Evolutionary conservation across 805 yeast species (phyloP), one percentile per base, ranked within the genome.

Genomic region (Yamadazyma insecticola): DNA sequence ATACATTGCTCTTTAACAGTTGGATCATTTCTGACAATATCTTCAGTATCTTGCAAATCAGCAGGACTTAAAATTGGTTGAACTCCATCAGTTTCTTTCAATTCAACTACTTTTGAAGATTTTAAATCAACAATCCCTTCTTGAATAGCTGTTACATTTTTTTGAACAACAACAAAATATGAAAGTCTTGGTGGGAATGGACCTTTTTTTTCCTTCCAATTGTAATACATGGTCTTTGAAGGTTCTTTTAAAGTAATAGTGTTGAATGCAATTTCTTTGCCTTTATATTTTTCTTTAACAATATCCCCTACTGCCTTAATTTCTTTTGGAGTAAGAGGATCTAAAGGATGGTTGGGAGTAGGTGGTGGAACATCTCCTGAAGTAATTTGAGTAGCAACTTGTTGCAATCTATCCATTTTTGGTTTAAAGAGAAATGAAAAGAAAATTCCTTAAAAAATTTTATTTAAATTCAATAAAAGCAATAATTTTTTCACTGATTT

Each of bases 1-100:
- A 66, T 74, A 65, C 88, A 79, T 63, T 82, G 89, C 54, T 72
- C 77, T 44, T 80, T 77, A 41, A 82, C 90, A 23, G 56, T 60
- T 22, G 87, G 84, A 53, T 83, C 86, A n/a, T 49, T 57, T 58
- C 90, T 74, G 45, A 83, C 72, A 43, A 78, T 68, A 3, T 56
- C 72, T 62, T 82, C 90, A 39, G 83, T 76, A 32, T 54, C 46
- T 48, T 66, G 70, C 41, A 82, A 67, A 54, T 82, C 90, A 45
- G 67, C 78, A 28, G 80, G 78, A 26, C 89, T 79, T 51, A 82
- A 66, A 39, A 81, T 81, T 40, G 90, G 90, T 58, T 81, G 87
- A 29, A 74, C 81, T 24, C 81, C 83, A 35, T 71, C 74, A 27
- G 71, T 53, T 30, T 66, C 55, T 42, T 67, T 67, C 41, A 72